phyloP scores from a whole-genome alignment of 495 filamentous ascomycete genomes.

The Extremus antarcticus region DNA sequence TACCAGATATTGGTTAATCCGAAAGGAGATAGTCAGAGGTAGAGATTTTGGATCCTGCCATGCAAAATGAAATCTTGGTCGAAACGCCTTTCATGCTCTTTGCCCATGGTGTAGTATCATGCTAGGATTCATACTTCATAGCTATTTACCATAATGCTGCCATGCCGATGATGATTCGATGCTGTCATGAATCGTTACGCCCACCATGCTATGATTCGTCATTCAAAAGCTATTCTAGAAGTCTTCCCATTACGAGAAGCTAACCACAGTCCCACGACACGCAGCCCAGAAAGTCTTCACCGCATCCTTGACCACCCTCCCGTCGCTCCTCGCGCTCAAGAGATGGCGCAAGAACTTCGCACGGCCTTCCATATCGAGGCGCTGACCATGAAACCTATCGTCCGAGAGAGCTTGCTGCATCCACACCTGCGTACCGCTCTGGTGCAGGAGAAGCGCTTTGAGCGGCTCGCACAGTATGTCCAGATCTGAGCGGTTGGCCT shows the following conservation, averaged over 20 bases:
- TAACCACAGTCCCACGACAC: constrained; percentile 45
- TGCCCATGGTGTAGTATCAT: too few species aligned
- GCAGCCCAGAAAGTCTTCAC: constrained; percentile 60
- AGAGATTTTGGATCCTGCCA: too few species aligned
- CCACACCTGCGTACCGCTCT: constrained; percentile 52
- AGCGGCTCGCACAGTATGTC: constrained; percentile 66
- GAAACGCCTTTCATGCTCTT: too few species aligned
- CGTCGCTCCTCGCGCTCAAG: constrained; percentile 48
- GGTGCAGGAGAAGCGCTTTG: constrained; percentile 58
- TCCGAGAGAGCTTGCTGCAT: constrained; percentile 44
- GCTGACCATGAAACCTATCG: constrained; percentile 37
- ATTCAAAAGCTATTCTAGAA: background rate
- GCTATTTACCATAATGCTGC: too few species aligned
- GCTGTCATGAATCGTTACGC: too few species aligned
- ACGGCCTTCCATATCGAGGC: constrained; percentile 50
- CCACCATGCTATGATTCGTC: too few species aligned
- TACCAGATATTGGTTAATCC: constrained; percentile 84
- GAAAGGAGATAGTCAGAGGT: too few species aligned
- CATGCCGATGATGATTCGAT: too few species aligned
- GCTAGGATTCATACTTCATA: too few species aligned
- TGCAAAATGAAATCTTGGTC: too few species aligned
- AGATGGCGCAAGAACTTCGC: constrained; percentile 48
- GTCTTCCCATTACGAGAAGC: constrained; percentile 7
- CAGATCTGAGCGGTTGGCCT: constrained; percentile 65
- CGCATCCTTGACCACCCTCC: constrained; percentile 45